These are phyloP conservation scores for Fusarium oligoseptatum DNA, from an alignment of 2,329 filamentous ascomycete species.

Conservation along the genomic window DNA sequence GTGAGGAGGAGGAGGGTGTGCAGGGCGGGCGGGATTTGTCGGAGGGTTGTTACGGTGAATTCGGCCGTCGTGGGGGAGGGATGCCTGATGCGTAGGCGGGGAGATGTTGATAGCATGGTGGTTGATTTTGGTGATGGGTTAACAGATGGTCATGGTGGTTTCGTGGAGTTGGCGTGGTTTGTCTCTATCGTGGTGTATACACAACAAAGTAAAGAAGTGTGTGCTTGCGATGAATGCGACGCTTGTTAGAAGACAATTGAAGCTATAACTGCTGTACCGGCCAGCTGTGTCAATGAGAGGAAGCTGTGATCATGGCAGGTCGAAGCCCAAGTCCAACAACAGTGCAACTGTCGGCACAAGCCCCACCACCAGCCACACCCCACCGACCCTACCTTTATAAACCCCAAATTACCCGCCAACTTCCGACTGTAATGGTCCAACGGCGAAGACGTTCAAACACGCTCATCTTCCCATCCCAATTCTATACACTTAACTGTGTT, in stretches of 20 bases:
- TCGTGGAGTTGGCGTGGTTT: background rate
- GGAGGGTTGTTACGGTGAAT: conserved; percentile 89
- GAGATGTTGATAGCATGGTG: conserved; percentile 72
- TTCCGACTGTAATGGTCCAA: conserved; percentile 73
- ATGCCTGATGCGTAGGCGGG: conserved; percentile 72
- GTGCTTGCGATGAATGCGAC: background rate
- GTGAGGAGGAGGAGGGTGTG: conserved; percentile 58
- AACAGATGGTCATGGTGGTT: conserved; percentile 16
- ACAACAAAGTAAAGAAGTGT: background rate
- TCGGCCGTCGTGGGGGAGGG: conserved; percentile 91
- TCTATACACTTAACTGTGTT: conserved; percentile 47
- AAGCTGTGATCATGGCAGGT: background rate
- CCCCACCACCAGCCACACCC: background rate
- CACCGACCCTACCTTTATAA: conserved; percentile 43
- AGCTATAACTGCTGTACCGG: background rate
- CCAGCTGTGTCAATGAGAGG: background rate
- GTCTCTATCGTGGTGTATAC: background rate
- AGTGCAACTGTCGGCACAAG: background rate
- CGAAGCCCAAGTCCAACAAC: background rate
- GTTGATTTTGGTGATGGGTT: background rate
- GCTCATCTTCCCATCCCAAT: conserved; percentile 62
- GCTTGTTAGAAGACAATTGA: background rate
- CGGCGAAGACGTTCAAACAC: conserved; percentile 70
- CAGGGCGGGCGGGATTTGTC: conserved; percentile 63
- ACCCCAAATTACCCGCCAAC: background rate